Evolutionary conservation across 2,329 filamentous ascomycete species (phyloP), one percentile per base, ranked within the genome.

Genomic region (Helotiales sp.): DNA sequence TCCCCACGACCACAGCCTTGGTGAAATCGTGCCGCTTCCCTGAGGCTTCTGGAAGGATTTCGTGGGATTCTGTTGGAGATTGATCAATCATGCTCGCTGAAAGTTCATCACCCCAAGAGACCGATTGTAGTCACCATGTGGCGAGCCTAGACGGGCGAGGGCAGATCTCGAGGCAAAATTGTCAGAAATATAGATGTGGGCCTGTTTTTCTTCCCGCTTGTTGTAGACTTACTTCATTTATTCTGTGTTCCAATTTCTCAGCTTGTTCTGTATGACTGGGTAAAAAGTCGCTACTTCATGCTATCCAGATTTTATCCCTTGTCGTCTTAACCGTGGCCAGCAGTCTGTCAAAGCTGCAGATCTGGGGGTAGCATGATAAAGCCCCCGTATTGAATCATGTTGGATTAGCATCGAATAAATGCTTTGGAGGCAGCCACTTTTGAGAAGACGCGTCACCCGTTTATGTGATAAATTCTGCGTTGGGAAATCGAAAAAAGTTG

Each of bases 11-110:
- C n/a, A n/a, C n/a, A n/a, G 52, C 30, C 52, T 57, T 57, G 52
- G 52, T 45, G 34, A 43, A 59, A 50, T 30, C 20, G n/a, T 28
- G n/a, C 54, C 26, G n/a, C 40, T 52, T 59, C 54, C 32, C 24
- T 37, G 5, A 20, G n/a, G 26, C 58, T 66, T 66, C 64, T 40
- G 20, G 64, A 66, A 62, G 50, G 10, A 6, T 50, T 66, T 8
- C 22, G 17, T 4, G 32, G 17, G 7, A 22, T 22, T 13, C 6
- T 26, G 20, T 55, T 15, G 7, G 40, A 30, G 47, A 20, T 61
- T 37, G n/a, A 62, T 55, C 61, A 34, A 47, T 49, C 28, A 22
- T 34, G 37, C 40, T 40, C 47, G 32, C n/a, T 37, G 30, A 45
- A 30, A 37, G 58, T 66, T 66, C 58, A 58, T 66, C 58, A 58